Percentiles rank a stretch among this genome's conserved stretches.
These are phyloP conservation scores for Cytospora chrysosperma DNA, from an alignment of 2,329 filamentous ascomycete species.

Conservation along the genomic window DNA sequence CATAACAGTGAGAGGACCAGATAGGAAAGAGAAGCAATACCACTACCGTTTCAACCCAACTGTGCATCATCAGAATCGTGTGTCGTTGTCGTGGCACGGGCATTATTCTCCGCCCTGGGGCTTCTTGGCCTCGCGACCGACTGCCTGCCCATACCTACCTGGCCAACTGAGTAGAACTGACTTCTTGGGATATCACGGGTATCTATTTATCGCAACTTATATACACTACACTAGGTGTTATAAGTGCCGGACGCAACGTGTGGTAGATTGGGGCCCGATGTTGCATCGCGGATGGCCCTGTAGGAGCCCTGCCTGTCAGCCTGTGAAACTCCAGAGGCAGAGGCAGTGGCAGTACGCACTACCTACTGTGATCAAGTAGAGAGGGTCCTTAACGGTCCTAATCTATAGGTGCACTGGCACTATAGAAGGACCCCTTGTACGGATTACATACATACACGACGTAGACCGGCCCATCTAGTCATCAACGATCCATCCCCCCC, in stretches of 20 bases:
- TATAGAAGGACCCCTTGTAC: neutral
- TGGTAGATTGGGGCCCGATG: neutral
- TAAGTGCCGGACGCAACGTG: too few species aligned
- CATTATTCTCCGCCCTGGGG: neutral
- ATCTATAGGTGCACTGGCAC: too few species aligned
- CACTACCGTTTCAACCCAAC: neutral
- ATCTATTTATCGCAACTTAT: too few species aligned
- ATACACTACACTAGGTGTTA: too few species aligned
- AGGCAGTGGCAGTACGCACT: too few species aligned
- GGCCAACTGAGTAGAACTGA: neutral
- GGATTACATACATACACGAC: too few species aligned
- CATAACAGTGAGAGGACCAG: neutral
- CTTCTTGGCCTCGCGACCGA: neutral
- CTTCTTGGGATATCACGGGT: neutral
- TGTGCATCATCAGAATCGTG: too few species aligned
- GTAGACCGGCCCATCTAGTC: neutral
- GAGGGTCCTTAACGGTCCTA: neutral
- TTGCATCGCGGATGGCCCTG: neutral
- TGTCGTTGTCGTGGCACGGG: neutral
- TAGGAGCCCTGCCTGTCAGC: neutral
- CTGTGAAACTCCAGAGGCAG: too few species aligned
- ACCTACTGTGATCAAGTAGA: too few species aligned
- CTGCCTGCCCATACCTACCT: neutral
- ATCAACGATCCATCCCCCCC: neutral
- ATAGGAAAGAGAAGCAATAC: constrained; percentile 2